Base-by-base conservation (phyloP, 305 asterid genomes). In the Rubia tinctorum region DNA sequence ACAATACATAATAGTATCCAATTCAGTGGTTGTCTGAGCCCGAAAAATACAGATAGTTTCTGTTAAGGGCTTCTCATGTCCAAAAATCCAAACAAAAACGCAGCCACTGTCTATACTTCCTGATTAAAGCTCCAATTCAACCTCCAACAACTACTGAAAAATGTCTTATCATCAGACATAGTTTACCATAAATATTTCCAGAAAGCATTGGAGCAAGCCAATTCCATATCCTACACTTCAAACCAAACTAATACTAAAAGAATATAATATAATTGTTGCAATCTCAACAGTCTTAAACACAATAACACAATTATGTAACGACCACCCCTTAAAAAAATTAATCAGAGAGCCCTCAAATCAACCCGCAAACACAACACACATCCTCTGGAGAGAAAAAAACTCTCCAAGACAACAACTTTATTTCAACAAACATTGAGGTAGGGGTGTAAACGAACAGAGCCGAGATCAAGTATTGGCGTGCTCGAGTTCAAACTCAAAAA, bases 1-100 rank as follows among this genome's bases (percentile, higher is more conserved):
- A 89, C 87, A 69, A 88, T 78, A 84, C 87, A 88, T 82, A 90
- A 56, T 51, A 92, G 82, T 81, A 88, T 75, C 95, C 97, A 89
- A 84, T 88, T 92, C 75, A 82, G 83, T 22, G 90, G 95, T 77
- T 86, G 94, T 85, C 97, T 85, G 73, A 87, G 88, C 80, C 96
- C 91, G 66, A 86, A 81, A 78, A 77, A 55, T 72, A 84, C 42
- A 58, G 81, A 74, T 64, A 84, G 76, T 80, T 86, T 95, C 78
- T 80, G 74, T 96, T 91, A 89, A 79, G 87, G 73, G 86, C 91
- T 87, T 92, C 96, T 95, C 98, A 92, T 92, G 85, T 89, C 92
- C 88, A 80, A 77, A 71, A 78, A 68, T 75, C 76, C 80, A 71
- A 42, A 77, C 73, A 69, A 17, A 40, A 75, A 73, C 27, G 59